Evolutionary conservation across 352 stramenopile species (phyloP).

Genomic region (Globisporangium parvum): DNA sequence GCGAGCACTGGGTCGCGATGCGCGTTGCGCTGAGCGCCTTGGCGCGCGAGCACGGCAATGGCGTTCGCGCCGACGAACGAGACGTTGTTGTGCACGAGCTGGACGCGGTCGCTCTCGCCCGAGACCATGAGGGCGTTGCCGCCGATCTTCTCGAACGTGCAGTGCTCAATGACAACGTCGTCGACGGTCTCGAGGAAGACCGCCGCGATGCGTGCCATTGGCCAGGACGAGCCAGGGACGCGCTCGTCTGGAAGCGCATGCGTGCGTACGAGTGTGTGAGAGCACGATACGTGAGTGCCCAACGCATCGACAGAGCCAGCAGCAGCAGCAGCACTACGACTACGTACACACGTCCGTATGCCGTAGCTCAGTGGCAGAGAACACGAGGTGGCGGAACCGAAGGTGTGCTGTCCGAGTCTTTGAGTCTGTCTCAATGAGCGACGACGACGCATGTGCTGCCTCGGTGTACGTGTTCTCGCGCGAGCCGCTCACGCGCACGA

Average conservation of each 20-base stretch:
- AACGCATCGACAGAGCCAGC: no score
- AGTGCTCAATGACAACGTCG: conserved; percentile 44
- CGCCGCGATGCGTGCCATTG: conserved; percentile 49
- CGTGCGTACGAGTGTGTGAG: not conserved
- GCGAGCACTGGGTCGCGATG: conserved; percentile 25
- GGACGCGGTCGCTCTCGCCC: conserved; percentile 40
- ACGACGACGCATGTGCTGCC: conserved; percentile 33
- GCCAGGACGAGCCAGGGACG: conserved; percentile 37
- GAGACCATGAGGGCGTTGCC: conserved; percentile 70
- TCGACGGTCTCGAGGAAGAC: conserved; percentile 57
- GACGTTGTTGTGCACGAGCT: conserved; percentile 65
- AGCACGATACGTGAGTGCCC: not conserved
- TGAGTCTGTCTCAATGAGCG: conserved; percentile 43
- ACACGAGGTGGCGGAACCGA: conserved; percentile 50
- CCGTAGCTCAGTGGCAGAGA: conserved; percentile 55
- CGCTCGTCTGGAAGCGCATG: conserved; percentile 24
- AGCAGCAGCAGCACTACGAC: not conserved
- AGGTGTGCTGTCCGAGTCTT: conserved; percentile 27
- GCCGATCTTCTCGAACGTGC: conserved; percentile 60
- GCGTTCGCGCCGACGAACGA: conserved; percentile 49
- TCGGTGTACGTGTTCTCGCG: conserved; percentile 44
- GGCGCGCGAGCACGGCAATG: conserved; percentile 39
- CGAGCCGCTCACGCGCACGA: conserved; percentile 54
- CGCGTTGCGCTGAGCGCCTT: conserved; percentile 28
- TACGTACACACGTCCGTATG: conserved; percentile 59